Percentiles rank a stretch among this genome's conserved stretches.
phyloP scores from a whole-genome alignment of 192 early-diverging fungal genomes.

The Spizellomyces sp. region DNA sequence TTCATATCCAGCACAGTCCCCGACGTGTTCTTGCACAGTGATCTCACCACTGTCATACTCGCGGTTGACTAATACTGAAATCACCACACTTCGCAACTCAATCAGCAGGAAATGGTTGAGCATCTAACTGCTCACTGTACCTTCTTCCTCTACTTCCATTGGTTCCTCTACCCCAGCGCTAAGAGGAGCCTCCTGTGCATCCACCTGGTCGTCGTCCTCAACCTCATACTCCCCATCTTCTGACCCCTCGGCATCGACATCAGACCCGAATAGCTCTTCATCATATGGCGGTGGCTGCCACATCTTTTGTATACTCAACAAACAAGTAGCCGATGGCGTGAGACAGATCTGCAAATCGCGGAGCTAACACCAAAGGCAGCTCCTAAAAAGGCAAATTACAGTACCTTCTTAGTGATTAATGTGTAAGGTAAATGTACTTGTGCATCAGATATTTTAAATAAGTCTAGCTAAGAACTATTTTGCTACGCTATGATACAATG shows the following conservation, averaged over 20 bases:
- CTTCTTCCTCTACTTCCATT: background rate
- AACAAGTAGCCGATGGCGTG: too few species aligned
- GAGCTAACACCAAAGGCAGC: too few species aligned
- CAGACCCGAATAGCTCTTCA: constrained; percentile 12
- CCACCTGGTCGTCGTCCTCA: background rate
- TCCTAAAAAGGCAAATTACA: too few species aligned
- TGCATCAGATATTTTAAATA: too few species aligned
- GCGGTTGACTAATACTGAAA: background rate
- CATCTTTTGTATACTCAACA: background rate
- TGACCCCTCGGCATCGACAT: constrained; percentile 29
- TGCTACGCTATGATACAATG: too few species aligned
- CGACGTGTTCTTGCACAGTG: background rate
- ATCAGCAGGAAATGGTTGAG: background rate
- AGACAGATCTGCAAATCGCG: too few species aligned
- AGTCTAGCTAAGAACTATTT: too few species aligned
- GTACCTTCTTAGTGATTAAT: too few species aligned
- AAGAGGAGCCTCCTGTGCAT: background rate
- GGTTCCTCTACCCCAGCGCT: background rate
- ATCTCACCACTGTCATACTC: constrained; percentile 10
- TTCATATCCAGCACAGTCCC: constrained; percentile 21
- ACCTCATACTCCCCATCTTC: constrained; percentile 22
- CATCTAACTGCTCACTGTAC: background rate
- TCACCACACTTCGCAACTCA: background rate
- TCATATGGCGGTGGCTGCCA: background rate
- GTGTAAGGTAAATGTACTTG: too few species aligned